Evolutionary conservation across 352 stramenopile species (phyloP).

Genomic region (Phytophthora hibernalis): DNA sequence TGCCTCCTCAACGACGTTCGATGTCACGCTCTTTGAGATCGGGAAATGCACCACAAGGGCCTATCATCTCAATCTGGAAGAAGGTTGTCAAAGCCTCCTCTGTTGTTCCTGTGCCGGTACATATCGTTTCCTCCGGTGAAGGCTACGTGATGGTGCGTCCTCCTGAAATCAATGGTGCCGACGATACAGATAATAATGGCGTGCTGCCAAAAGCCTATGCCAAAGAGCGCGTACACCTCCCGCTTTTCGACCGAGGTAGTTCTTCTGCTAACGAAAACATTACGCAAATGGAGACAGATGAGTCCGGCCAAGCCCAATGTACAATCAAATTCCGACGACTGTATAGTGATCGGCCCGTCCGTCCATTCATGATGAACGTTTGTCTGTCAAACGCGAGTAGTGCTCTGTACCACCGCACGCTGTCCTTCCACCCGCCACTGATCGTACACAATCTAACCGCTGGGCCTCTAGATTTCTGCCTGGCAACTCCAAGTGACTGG

Average conservation of each 20-base stretch:
- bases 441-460: slow-evolving; percentile 86
- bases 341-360: slow-evolving; percentile 76
- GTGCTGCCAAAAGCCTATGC: slow-evolving; percentile 71
- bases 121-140: slow-evolving; percentile 76
- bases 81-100: slow-evolving; percentile 64
- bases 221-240: slow-evolving; percentile 75
- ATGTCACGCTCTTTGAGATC: slow-evolving; percentile 45
- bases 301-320: slow-evolving; percentile 42
- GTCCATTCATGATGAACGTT: slow-evolving; percentile 82
- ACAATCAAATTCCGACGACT: slow-evolving; percentile 85
- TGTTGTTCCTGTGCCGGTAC: slow-evolving; percentile 71
- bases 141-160: slow-evolving; percentile 79
- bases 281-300: slow-evolving; percentile 38
- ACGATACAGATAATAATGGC: slow-evolving; percentile 20
- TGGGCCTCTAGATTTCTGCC: slow-evolving; percentile 72
- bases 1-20: slow-evolving; percentile 58
- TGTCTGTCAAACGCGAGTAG: slow-evolving; percentile 61
- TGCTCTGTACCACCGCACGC: slow-evolving; percentile 73
- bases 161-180: slow-evolving; percentile 55
- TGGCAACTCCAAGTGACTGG: slow-evolving; percentile 80
- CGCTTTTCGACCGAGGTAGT: slow-evolving; percentile 66
- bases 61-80: slow-evolving; percentile 74
- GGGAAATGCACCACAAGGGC: slow-evolving; percentile 36
- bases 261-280: slow-evolving; percentile 40
- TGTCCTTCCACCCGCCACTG: slow-evolving; percentile 81